Base-by-base conservation (phyloP, 371 early-diverging fungal species). In the Saksenaea oblongispora region DNA sequence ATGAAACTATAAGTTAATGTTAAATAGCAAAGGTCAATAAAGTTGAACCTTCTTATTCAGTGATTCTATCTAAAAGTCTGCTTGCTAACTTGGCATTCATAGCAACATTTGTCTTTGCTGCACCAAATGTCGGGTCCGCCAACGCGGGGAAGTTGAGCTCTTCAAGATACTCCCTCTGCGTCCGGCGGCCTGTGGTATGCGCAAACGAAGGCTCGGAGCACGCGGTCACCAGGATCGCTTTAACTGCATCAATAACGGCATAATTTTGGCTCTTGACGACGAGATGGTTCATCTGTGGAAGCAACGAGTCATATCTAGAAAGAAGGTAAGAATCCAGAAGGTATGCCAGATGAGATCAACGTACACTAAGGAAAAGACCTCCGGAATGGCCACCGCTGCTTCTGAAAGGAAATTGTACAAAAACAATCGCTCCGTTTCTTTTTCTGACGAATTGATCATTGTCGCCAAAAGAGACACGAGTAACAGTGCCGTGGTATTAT, bases 181-280 rank as follows among this genome's bases (percentile, higher is more conserved):
- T 74, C 22, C 67, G 61, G 3, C 67, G 69, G 17, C 36, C 67
- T 1, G 71, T 71, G 7, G 66, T 54, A 7, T 56, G 64, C 24
- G 73, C 65, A 35, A 85, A 75, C 8, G 75, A 76, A 10, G 87
- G 83, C 44, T 84, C 84, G 8, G 88, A 86, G 18, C 89, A 84
- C 31, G 90, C 88, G 0, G 90, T 87, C 54, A 89, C 78, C n/a
- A 91, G 74, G 66, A 93, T 91, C 1, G 82, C 76, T 28, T 86
- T 82, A 7, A 86, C 80, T 5, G 84, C 65, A 11, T 82, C 77
- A 18, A 84, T 57, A 15, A 85, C 44, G 3, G 73, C 69, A 3
- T 74, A 61, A 35, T 82, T 76, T 24, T 86, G 79, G 58, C 76
- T 80, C 5, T 73, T 73, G 26, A 75, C 62, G 26, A 85, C 70